These are phyloP conservation scores for Fusarium nodosum DNA, from an alignment of 2,329 filamentous ascomycete genomes.

Conservation along the genomic window DNA sequence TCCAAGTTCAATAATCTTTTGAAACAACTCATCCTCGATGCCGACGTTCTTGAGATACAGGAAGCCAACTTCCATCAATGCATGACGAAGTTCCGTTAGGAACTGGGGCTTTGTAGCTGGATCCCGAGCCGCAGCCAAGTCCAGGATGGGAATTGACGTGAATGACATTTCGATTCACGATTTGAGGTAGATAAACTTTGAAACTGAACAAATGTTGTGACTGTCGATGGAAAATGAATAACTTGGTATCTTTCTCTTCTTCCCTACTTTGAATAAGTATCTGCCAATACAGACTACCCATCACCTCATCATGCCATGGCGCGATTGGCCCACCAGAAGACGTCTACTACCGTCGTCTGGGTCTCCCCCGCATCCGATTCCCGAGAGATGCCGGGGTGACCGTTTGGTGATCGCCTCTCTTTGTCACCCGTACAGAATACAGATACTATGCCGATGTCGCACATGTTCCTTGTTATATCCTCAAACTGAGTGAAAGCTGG, in stretches of 20 bases:
- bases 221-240: constrained; percentile 39
- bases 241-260: constrained; percentile 42
- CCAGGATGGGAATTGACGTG: constrained; percentile 80
- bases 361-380: constrained; percentile 33
- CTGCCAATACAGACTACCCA: constrained; percentile 33
- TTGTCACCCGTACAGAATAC: constrained; percentile 5
- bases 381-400: constrained; percentile 29
- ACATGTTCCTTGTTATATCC: constrained; percentile 12
- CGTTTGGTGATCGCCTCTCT: constrained; percentile 39
- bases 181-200: background rate
- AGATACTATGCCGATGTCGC: constrained; percentile 29
- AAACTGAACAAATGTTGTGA: constrained; percentile 1
- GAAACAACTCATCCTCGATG: constrained; percentile 74
- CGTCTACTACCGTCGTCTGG: constrained; percentile 18
- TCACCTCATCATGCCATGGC: constrained; percentile 51
- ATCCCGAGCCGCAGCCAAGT: constrained; percentile 75
- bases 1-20: constrained; percentile 75
- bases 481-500: constrained; percentile 21
- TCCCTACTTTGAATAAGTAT: constrained; percentile 12
- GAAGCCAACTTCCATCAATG: constrained; percentile 89
- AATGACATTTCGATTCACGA: constrained; percentile 70
- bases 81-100: constrained; percentile 77
- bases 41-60: constrained; percentile 86
- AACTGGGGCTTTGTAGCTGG: constrained; percentile 78
- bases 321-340: constrained; percentile 53